Percentiles rank a stretch among this genome's conserved stretches.
These are phyloP conservation scores for Fusarium guadeloupense DNA, from an alignment of 2,329 filamentous ascomycete species.

Conservation along the genomic window DNA sequence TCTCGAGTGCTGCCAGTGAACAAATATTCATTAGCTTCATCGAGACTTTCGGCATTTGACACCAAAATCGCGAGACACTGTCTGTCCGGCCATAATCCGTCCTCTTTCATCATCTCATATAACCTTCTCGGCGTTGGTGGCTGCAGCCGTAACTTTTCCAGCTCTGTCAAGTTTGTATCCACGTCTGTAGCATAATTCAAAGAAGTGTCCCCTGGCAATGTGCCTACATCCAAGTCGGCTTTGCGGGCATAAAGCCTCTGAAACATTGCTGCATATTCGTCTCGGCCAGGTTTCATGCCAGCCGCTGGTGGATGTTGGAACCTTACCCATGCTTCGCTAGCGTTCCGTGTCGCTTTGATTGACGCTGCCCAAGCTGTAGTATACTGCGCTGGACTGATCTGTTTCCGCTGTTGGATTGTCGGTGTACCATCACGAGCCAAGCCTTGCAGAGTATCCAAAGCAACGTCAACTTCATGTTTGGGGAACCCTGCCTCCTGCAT, in stretches of 20 bases:
- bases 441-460: constrained; percentile 63
- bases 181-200: constrained; percentile 54
- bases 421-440: constrained; percentile 60
- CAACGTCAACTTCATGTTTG: constrained; percentile 56
- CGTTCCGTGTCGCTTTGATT: constrained; percentile 67
- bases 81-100: constrained; percentile 58
- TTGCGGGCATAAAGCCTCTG: constrained; percentile 59
- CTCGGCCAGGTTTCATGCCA: constrained; percentile 48
- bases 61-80: constrained; percentile 66
- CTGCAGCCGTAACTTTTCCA: constrained; percentile 69
- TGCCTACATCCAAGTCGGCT: constrained; percentile 34
- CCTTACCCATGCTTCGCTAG: constrained; percentile 67
- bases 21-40: constrained; percentile 61
- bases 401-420: constrained; percentile 61
- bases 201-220: constrained; percentile 68
- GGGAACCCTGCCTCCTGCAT: constrained; percentile 67
- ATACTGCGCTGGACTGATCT: constrained; percentile 25
- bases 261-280: constrained; percentile 69
- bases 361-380: constrained; percentile 62
- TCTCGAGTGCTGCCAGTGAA: constrained; percentile 50
- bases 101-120: constrained; percentile 65
- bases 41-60: constrained; percentile 58
- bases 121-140: constrained; percentile 69
- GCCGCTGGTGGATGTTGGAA: constrained; percentile 53
- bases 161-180: constrained; percentile 66